Base-by-base conservation (phyloP, 78 protist species). In the Guillardia theta region DNA sequence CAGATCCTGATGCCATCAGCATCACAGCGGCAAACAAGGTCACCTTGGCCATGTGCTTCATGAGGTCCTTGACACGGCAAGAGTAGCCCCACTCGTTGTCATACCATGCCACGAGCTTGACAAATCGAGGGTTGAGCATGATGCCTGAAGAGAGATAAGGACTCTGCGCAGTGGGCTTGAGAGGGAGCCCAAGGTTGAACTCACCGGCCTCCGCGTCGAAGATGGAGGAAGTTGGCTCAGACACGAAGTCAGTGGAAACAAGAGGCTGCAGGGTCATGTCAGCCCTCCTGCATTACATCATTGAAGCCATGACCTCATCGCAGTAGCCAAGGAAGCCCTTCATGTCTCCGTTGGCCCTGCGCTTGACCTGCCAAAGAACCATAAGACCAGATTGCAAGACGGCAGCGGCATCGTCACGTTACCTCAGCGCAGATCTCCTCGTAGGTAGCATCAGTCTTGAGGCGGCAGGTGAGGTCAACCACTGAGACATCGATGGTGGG, bases 401-500 rank as follows among this genome's bases (percentile, higher is more conserved):
- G n/a, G n/a, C n/a, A n/a, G n/a, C n/a, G n/a, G n/a, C n/a, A n/a
- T n/a, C n/a, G n/a, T n/a, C n/a, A n/a, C n/a, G n/a, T n/a, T n/a
- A n/a, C n/a, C 62, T 94, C 96, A 0, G 90, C 95, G 88, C 95
- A 92, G 96, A 99, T 98, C 48, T 97, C 97, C 48, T 98, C 99
- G 90, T 97, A 97, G 46, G 98, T 48, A 93, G 99, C 98, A 15
- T 92, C 37, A 94, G 95, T 98, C 47, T 48, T 46, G 43, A 58
- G 96, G 39, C 95, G 54, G 92, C 48, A 41, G 41, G 99, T 99
- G 53, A 99, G 97, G 94, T 99, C 99, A 87, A 99, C n/a, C 53
- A 99, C 99, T 6, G 99, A 99, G 48, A 98, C 99, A 93, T 98
- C 98, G 39, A 97, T 96, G 43, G 98, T 97, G 93, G 99, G 99